Percentiles rank a stretch among this genome's conserved stretches.
Evolutionary conservation across 345 rosid species (phyloP).

Genomic region (Bruguiera parviflora): DNA sequence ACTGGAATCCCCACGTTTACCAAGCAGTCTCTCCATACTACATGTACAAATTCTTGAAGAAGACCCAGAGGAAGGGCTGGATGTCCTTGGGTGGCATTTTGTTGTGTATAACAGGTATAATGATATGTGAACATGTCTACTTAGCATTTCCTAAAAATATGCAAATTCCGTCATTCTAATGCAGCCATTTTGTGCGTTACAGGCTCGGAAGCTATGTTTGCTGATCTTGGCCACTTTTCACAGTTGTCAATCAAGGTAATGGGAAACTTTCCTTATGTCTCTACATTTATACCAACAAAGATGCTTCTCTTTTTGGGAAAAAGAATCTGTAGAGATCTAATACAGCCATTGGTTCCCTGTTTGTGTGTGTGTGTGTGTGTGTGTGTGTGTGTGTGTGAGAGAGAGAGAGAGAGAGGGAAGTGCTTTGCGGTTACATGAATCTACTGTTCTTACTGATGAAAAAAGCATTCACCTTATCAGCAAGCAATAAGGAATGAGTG

Average conservation of each 20-base stretch:
- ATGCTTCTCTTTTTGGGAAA: background rate
- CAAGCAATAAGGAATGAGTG: too few relatives aligned
- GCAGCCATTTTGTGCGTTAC: background rate
- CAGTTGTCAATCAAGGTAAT: conserved; percentile 4
- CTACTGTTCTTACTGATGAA: too few relatives aligned
- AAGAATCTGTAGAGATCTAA: background rate
- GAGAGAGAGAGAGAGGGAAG: too few relatives aligned
- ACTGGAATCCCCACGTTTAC: conserved; percentile 19
- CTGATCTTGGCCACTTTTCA: conserved; percentile 22
- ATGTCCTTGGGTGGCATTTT: conserved; percentile 16
- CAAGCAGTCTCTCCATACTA: conserved; percentile 19
- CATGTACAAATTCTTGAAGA: conserved; percentile 22
- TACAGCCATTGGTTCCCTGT: too few relatives aligned
- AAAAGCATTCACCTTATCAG: too few relatives aligned
- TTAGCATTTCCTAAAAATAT: background rate
- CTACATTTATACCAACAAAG: background rate
- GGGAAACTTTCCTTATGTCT: background rate
- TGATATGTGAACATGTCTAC: background rate
- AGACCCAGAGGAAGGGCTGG: conserved; percentile 17
- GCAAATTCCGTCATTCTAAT: background rate
- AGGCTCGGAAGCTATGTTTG: conserved; percentile 22
- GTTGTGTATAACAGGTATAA: conserved; percentile 18
- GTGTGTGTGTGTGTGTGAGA: fast-evolving
- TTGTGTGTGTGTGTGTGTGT: too few relatives aligned
- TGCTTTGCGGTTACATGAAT: too few relatives aligned